These are phyloP conservation scores for Aspergillus candidus DNA, from an alignment of 2,329 filamentous ascomycete genomes.

Conservation along the genomic window DNA sequence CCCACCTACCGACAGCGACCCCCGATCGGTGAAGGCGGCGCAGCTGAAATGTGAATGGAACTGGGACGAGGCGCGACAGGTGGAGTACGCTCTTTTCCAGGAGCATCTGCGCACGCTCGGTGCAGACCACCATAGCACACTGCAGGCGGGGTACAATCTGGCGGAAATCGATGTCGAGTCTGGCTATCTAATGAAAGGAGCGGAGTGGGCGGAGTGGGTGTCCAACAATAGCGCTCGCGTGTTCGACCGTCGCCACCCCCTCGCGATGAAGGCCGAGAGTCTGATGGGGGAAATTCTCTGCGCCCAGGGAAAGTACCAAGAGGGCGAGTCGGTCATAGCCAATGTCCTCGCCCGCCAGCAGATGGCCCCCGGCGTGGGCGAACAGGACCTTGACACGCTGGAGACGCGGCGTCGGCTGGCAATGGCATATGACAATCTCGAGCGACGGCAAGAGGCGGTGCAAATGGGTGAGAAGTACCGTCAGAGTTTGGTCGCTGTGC, in stretches of 20 bases:
- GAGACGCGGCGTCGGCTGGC: slow-evolving; percentile 24
- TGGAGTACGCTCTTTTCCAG: slow-evolving; percentile 27
- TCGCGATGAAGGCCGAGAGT: slow-evolving; percentile 25
- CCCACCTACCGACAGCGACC: slow-evolving; percentile 20
- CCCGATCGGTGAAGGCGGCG: slow-evolving; percentile 21
- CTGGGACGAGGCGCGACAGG: slow-evolving; percentile 25
- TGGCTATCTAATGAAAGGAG: slow-evolving; percentile 19
- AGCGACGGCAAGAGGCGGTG: slow-evolving; percentile 19
- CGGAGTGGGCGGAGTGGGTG: slow-evolving; percentile 28
- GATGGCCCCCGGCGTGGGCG: slow-evolving; percentile 22
- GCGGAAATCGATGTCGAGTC: slow-evolving; percentile 24
- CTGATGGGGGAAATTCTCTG: slow-evolving; percentile 24
- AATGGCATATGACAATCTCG: slow-evolving; percentile 17
- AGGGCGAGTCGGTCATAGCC: slow-evolving; percentile 25
- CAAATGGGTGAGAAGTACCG: slow-evolving; percentile 17
- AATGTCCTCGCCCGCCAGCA: slow-evolving; percentile 29
- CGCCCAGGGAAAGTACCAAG: slow-evolving; percentile 20
- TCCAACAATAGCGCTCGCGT: slow-evolving; percentile 21
- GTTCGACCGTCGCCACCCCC: slow-evolving; percentile 20
- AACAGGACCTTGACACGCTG: slow-evolving; percentile 26
- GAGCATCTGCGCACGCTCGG: slow-evolving; percentile 24
- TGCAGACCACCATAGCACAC: slow-evolving; percentile 24
- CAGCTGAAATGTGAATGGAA: slow-evolving; percentile 22
- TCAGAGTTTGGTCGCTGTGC: slow-evolving; percentile 15
- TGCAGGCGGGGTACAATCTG: slow-evolving; percentile 22